Conservation (phyloP, 345 rosid genomes). For the Carallia brachiata region DNA sequence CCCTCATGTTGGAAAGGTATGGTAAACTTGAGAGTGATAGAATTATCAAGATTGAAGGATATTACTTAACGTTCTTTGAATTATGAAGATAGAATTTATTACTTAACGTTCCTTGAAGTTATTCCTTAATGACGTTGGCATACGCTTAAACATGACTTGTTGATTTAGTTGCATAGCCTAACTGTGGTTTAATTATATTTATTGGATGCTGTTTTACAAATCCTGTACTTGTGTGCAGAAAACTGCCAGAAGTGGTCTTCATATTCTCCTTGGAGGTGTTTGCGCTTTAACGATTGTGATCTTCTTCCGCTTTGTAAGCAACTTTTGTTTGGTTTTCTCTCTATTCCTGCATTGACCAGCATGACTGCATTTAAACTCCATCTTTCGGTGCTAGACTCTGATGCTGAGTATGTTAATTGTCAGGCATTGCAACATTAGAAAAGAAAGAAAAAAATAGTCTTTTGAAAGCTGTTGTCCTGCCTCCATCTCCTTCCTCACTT, state of each 20-base stretch:
- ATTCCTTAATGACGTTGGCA: background rate
- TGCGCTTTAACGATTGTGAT: conserved; percentile 87
- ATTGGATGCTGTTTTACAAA: background rate
- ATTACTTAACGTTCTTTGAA: too few species aligned
- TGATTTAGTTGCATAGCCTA: background rate
- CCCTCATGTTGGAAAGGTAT: conserved; percentile 96
- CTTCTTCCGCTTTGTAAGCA: conserved; percentile 93
- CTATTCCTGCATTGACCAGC: conserved; percentile 2
- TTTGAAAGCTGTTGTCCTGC: too few species aligned
- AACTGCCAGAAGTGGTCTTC: conserved; percentile 92
- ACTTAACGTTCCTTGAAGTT: background rate
- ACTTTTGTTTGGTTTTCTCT: background rate
- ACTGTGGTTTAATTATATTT: background rate
- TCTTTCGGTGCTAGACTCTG: background rate
- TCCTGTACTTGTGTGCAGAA: conserved; percentile 44
- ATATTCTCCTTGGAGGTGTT: conserved; percentile 83
- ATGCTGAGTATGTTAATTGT: background rate
- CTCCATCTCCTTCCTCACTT: too few species aligned
- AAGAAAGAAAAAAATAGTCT: too few species aligned
- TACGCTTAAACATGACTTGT: too few species aligned
- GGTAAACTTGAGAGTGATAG: background rate
- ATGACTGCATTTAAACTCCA: conserved; percentile 2
- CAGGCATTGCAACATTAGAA: too few species aligned
- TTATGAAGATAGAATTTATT: background rate
- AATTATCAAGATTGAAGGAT: background rate